Conservation (phyloP, 2,329 filamentous ascomycete genomes). For the Penicillium sp. region DNA sequence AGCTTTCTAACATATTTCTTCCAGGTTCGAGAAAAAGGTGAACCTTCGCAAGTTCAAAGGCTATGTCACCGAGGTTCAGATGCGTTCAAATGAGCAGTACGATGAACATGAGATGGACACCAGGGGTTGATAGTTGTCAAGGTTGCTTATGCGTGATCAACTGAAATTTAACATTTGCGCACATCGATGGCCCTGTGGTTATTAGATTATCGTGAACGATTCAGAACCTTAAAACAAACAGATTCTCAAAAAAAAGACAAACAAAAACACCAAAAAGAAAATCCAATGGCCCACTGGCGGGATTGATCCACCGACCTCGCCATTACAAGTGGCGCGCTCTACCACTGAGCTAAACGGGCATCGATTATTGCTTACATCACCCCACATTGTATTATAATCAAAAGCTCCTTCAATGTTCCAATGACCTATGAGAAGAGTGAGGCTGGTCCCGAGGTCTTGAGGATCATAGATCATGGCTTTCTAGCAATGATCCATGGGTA, state of each 20-base stretch:
- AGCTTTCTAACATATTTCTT: not conserved
- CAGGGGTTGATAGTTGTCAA: not conserved
- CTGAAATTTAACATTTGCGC: not conserved
- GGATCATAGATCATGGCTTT: no score
- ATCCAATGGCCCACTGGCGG: not conserved
- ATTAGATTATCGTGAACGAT: no score
- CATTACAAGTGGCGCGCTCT: not conserved
- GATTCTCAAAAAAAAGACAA: not conserved
- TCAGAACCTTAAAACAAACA: no score
- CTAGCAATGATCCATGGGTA: no score
- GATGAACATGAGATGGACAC: constrained; percentile 12
- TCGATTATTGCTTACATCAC: no score
- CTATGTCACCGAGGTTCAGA: constrained; percentile 40
- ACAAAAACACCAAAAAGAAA: not conserved
- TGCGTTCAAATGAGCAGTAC: constrained; percentile 24
- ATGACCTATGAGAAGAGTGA: no score
- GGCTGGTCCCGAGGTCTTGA: no score
- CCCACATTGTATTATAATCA: no score
- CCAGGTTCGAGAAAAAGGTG: constrained; percentile 40
- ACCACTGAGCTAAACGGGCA: not conserved
- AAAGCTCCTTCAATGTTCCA: no score
- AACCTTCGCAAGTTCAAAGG: constrained; percentile 40
- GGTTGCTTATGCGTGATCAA: no score
- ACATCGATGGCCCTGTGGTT: no score
- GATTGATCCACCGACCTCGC: not conserved